Percentiles rank a stretch among this genome's conserved stretches.
Conservation (phyloP, 768 basidiomycete genomes). For the Russula olivacea region DNA sequence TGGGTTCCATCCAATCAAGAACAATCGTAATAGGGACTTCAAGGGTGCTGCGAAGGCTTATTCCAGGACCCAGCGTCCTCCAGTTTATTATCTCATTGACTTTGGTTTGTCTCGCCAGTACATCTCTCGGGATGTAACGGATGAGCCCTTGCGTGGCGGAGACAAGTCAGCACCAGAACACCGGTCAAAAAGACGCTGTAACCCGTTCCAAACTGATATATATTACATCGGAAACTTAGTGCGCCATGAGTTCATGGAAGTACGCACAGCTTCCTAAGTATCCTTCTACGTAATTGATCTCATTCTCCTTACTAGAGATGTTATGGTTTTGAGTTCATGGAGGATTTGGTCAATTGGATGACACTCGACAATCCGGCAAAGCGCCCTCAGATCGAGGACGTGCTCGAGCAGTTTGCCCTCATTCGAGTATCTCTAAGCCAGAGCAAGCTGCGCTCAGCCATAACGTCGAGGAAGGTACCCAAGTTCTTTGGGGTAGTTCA, state of each 20-base stretch:
- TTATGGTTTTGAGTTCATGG: constrained; percentile 28
- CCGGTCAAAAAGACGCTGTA: constrained; percentile 17
- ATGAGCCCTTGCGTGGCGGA: constrained; percentile 35
- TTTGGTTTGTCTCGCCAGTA: constrained; percentile 30
- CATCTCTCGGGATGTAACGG: constrained; percentile 28
- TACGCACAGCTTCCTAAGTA: constrained; percentile 11
- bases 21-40: constrained; percentile 25
- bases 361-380: constrained; percentile 25
- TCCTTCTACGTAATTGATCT: background rate
- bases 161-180: constrained; percentile 40
- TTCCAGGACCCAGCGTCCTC: constrained; percentile 27
- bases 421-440: constrained; percentile 5
- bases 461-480: constrained; percentile 1
- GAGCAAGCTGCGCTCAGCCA: constrained; percentile 11
- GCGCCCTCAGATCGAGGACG: constrained; percentile 28
- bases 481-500: background rate
- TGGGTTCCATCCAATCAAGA: constrained; percentile 29
- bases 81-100: constrained; percentile 30
- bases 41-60: constrained; percentile 25
- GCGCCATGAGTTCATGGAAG: constrained; percentile 29
- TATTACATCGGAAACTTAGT: constrained; percentile 36
- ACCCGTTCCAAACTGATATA: constrained; percentile 36
- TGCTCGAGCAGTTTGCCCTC: background rate
- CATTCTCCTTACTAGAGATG: constrained; percentile 21
- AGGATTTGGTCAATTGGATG: constrained; percentile 29